phyloP scores from a whole-genome alignment of 208 protist genomes.

The Trypanosoma lewisi region DNA sequence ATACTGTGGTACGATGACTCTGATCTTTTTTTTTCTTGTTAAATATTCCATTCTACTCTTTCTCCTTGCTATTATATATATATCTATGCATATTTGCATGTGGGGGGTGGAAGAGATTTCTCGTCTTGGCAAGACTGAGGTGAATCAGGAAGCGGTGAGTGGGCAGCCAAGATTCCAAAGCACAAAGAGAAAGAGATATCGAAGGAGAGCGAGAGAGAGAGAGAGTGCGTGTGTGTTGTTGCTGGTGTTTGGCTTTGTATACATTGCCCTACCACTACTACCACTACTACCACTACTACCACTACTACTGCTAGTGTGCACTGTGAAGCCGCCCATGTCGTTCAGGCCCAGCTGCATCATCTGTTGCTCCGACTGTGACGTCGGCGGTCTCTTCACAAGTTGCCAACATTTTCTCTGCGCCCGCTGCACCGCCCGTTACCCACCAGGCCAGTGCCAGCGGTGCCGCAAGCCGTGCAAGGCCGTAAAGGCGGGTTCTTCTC shows the following conservation, averaged over 20 bases:
- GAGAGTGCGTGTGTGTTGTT: too few species aligned
- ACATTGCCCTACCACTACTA: too few species aligned
- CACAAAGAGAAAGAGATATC: background rate
- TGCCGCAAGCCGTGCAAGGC: constrained; percentile 59
- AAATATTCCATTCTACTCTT: background rate
- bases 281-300: too few species aligned
- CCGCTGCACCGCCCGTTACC: constrained; percentile 56
- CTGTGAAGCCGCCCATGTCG: constrained; percentile 52
- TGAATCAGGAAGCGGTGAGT: too few species aligned
- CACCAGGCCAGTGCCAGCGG: constrained; percentile 55
- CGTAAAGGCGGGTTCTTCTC: constrained; percentile 29
- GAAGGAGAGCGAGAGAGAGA: background rate
- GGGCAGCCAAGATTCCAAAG: background rate
- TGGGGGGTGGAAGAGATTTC: background rate
- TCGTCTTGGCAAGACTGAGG: background rate
- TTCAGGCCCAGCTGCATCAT: constrained; percentile 81
- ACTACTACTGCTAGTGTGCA: too few species aligned
- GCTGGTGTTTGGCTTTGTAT: too few species aligned
- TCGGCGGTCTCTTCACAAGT: constrained; percentile 55
- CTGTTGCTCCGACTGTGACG: constrained; percentile 76
- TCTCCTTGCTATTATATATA: background rate
- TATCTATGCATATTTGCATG: background rate
- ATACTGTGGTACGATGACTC: background rate
- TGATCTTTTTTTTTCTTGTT: background rate
- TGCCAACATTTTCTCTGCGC: constrained; percentile 89